phyloP scores from a whole-genome alignment of 2,329 filamentous ascomycete species.

The Hypomyces rosellus region DNA sequence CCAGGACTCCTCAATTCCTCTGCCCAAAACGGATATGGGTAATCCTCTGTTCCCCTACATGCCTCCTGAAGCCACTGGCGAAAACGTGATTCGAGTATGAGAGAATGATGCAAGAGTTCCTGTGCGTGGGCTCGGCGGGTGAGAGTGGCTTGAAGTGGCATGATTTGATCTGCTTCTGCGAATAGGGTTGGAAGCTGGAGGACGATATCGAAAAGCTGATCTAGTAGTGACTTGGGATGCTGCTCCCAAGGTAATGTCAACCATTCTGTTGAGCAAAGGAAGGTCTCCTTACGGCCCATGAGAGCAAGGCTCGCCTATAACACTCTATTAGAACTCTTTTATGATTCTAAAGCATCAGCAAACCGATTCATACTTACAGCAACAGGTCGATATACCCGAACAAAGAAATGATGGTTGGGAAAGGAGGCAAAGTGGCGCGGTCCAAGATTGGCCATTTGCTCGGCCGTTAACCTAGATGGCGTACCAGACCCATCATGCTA shows the following conservation, averaged over 20 bases:
- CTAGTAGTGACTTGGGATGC: conserved; percentile 45
- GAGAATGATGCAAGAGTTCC: conserved; percentile 42
- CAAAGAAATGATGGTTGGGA: conserved; percentile 53
- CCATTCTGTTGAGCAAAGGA: conserved; percentile 48
- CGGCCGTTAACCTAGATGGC: conserved; percentile 32
- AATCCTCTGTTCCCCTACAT: conserved; percentile 20
- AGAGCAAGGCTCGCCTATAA: conserved; percentile 41
- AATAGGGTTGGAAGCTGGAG: conserved; percentile 43
- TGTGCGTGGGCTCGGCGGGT: conserved; percentile 39
- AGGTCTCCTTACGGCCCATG: conserved; percentile 43
- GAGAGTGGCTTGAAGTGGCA: conserved; percentile 32
- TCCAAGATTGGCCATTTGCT: conserved; percentile 36
- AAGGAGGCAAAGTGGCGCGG: conserved; percentile 43
- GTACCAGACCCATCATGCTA: conserved; percentile 41
- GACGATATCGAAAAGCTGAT: conserved; percentile 46
- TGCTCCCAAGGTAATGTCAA: conserved; percentile 43
- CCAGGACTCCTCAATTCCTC: conserved; percentile 24
- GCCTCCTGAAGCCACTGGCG: conserved; percentile 39
- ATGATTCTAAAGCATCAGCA: background rate
- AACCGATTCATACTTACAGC: conserved; percentile 36
- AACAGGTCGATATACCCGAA: conserved; percentile 46
- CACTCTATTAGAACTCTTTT: background rate
- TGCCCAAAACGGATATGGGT: conserved; percentile 35
- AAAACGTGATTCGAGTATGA: conserved; percentile 42
- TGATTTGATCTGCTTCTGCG: conserved; percentile 37